Evolutionary conservation across 176 grass and related monocot genomes (phyloP), one percentile per base, ranked within the genome.

Genomic region (Dactylis glomerata): DNA sequence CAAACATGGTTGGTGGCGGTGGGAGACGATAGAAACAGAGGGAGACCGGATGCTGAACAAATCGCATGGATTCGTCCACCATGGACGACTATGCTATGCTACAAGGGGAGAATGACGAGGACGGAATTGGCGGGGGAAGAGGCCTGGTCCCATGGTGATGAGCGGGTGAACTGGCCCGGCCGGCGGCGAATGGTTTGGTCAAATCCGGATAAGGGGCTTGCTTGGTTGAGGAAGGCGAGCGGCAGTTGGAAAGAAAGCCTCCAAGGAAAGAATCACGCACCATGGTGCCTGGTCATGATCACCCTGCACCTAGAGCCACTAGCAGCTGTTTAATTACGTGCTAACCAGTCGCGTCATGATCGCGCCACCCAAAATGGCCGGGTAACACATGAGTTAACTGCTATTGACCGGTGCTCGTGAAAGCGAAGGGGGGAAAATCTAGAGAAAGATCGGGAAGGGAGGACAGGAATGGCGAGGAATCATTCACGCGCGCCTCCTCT

Each of bases 261-360:
- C 67, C 57, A 90, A 28, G 84, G 31, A 58, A 90, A 59, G 80
- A 83, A 90, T 83, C 84, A 73, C 41, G 62, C 84, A 22, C 23
- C 42, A 5, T 58, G 47, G 41, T 90, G 78, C 24, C 73, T 44
- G 22, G 68, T 80, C 76, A 44, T 45, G 34, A 23, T 58, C 46
- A 17, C 2, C 72, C 72, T 19, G 33, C 40, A 38, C 38, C 74
- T 2, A 23, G 4, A 41, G 70, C 26, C 56, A 22, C 34, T 30
- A 47, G 57, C 56, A 9, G 10, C 65, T 82, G 74, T 79, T 83
- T 78, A 59, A 15, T 11, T 36, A 4, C 9, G 6, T 20, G 24
- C 23, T 59, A 17, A 8, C 75, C 82, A 5, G 77, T 56, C 55
- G 46, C 16, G 79, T 76, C 79, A 14, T 17, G 80, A 4, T 79